Percentiles rank a stretch among this genome's conserved stretches.
Conservation (phyloP, 129 eudicot species). For the Ambrosia trifida region DNA sequence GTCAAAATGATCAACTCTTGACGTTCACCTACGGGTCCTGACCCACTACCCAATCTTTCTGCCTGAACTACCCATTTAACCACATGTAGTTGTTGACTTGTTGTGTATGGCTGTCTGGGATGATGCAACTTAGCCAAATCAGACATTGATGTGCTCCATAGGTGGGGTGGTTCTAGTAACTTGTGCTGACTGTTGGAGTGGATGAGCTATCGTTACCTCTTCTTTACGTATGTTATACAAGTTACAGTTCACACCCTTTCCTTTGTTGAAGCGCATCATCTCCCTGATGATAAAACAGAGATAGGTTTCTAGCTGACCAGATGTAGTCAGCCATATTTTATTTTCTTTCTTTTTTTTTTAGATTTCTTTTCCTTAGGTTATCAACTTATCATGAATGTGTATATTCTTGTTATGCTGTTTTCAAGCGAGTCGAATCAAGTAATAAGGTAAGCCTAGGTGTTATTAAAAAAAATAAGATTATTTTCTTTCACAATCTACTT, state of each 20-base stretch:
- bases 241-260: constrained; percentile 30
- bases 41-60: neutral
- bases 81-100: neutral
- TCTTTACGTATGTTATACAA: constrained; percentile 18
- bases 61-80: too few relatives aligned
- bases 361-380: too few relatives aligned
- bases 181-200: constrained; percentile 10
- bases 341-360: too few relatives aligned
- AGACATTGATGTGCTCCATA: constrained; percentile 61
- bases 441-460: neutral
- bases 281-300: constrained; percentile 58
- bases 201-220: too few relatives aligned
- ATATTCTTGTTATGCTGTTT: too few relatives aligned
- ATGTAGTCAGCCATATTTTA: neutral
- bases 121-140: constrained; percentile 86
- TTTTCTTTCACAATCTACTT: neutral
- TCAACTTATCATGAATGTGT: too few relatives aligned
- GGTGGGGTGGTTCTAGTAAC: constrained; percentile 26
- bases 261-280: constrained; percentile 53
- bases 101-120: constrained; percentile 48
- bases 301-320: constrained; percentile 70
- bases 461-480: too few relatives aligned
- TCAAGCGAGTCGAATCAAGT: neutral
- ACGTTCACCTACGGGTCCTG: neutral
- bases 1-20: too few relatives aligned